Conservation (phyloP, 768 basidiomycete species). For the Amanita thiersii region DNA sequence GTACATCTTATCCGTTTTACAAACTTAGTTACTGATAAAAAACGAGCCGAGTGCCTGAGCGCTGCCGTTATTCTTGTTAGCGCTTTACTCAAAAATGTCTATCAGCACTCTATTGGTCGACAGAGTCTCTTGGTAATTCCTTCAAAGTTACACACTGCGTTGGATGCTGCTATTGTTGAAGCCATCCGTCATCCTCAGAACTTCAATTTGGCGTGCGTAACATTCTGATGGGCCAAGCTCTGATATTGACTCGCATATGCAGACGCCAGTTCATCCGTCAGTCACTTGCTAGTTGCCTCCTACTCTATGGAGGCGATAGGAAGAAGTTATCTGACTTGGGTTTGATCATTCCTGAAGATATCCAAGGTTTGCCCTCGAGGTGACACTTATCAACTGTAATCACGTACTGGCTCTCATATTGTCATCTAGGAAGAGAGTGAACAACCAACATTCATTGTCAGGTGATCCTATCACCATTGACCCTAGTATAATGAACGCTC, state of each 20-base stretch:
- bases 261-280: conserved; percentile 49
- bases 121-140: conserved; percentile 49
- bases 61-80: conserved; percentile 46
- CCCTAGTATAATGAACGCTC: conserved; percentile 42
- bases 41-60: conserved; percentile 24
- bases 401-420: not conserved
- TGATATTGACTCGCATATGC: not conserved
- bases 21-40: conserved; percentile 26
- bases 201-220: conserved; percentile 26
- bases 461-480: conserved; percentile 59
- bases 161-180: conserved; percentile 23
- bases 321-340: conserved; percentile 32
- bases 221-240: not conserved
- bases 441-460: conserved; percentile 29
- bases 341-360: conserved; percentile 40
- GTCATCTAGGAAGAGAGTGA: conserved; percentile 37
- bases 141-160: conserved; percentile 33
- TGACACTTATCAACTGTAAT: conserved; percentile 19
- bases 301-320: conserved; percentile 62
- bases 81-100: conserved; percentile 46
- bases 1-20: conserved; percentile 41
- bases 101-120: conserved; percentile 51
- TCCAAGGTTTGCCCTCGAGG: conserved; percentile 49
- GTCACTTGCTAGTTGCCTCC: conserved; percentile 52
- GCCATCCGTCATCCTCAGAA: conserved; percentile 22